Base-by-base conservation (phyloP, 176 grass and related monocot species). In the Avena insularis region DNA sequence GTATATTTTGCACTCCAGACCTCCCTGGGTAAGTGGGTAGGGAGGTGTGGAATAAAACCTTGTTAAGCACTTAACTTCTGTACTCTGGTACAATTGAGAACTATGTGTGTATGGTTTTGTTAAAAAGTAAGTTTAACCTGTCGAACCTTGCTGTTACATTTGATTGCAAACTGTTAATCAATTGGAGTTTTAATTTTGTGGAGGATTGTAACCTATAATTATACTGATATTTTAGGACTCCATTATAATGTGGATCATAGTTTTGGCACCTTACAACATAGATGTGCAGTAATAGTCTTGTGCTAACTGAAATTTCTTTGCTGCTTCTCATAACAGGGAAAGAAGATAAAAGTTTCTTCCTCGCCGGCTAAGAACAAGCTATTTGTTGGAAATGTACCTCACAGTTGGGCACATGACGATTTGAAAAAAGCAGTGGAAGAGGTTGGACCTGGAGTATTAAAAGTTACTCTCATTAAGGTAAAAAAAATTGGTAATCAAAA, bases 341-440 rank as follows among this genome's bases (percentile, higher is more conserved):
- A 91, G 40, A 91, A 81, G 46, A 87, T 98, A 87, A 98, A 55
- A 38, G 88, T 91, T 79, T 93, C 96, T 15, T 79, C 92, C 19
- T 94, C 93, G 15, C 92, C 96, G 82, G 91, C 90, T 66, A 98
- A 96, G 77, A 90, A 98, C 90, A 90, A 86, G 82, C 80, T 98
- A 45, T 98, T 98, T 69, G 91, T 98, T 88, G 97, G 97, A 59
- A 92, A 98, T 94, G 35, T 98, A 70, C 96, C 96, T 46, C 78
- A 74, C 71, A 87, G 82, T 88, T 98, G 96, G 96, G 69, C 87
- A 25, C 58, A 91, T 14, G 87, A 89, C 87, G 90, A 96, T 81
- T 91, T 98, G n/a, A 96, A 83, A 85, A 91, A 90, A 13, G 80
- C 83, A 17, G 92, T 96, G 17, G 83, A 81, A 21, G 77, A 89